Evolutionary conservation across 257 asterid species (phyloP).

Genomic region (Solanum clarkiae): DNA sequence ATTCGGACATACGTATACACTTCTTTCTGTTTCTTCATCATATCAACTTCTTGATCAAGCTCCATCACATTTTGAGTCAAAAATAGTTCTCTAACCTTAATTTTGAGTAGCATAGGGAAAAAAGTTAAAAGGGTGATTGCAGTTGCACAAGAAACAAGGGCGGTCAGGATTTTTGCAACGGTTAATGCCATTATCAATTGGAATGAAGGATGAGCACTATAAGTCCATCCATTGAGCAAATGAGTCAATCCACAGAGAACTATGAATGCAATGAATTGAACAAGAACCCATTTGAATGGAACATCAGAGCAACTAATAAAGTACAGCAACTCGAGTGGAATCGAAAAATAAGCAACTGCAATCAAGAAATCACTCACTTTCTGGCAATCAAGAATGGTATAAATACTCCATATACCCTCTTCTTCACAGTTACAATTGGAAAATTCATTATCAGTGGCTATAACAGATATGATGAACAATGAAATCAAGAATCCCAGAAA

Average conservation of each 20-base stretch:
- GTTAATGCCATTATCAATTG: constrained; percentile 30
- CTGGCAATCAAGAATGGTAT: constrained; percentile 19
- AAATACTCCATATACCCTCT: constrained; percentile 24
- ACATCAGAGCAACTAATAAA: constrained; percentile 28
- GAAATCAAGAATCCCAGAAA: constrained; percentile 13
- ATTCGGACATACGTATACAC: constrained; percentile 31
- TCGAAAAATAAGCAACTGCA: constrained; percentile 36
- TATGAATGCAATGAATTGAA: constrained; percentile 34
- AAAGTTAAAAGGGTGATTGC: constrained; percentile 30
- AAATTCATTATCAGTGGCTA: constrained; percentile 10
- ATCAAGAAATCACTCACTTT: constrained; percentile 35
- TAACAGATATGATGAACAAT: constrained; percentile 2
- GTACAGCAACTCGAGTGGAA: constrained; percentile 29
- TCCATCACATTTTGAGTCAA: constrained; percentile 31
- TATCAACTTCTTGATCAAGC: constrained; percentile 32
- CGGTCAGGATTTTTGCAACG: constrained; percentile 24
- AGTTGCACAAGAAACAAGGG: constrained; percentile 37
- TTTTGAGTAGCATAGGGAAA: constrained; percentile 25
- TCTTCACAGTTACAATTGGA: constrained; percentile 20
- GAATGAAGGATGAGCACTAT: constrained; percentile 24
- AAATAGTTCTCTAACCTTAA: constrained; percentile 34
- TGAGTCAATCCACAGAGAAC: constrained; percentile 38
- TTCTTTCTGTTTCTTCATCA: constrained; percentile 32
- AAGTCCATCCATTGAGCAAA: constrained; percentile 29
- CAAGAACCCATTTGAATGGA: constrained; percentile 38